These are phyloP conservation scores for Ochromonas danica DNA, from an alignment of 108 stramenopile species.

Conservation along the genomic window DNA sequence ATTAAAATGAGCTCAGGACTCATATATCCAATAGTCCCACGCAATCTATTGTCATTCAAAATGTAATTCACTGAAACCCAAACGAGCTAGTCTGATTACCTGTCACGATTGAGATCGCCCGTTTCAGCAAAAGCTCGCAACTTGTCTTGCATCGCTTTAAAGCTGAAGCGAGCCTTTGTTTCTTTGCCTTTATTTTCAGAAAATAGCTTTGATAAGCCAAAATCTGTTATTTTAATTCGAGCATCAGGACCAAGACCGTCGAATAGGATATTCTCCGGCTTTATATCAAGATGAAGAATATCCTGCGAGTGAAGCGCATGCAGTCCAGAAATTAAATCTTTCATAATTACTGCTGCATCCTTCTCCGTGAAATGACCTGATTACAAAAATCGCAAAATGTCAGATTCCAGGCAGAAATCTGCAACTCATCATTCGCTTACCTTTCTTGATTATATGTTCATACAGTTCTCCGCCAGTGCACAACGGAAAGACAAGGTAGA, in stretches of 20 bases:
- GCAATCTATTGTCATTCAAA: conserved; percentile 13
- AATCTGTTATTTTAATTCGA: conserved; percentile 36
- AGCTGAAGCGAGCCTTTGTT: not conserved
- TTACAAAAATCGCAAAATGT: too few species aligned
- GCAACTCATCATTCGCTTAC: too few species aligned
- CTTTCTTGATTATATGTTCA: conserved; percentile 63
- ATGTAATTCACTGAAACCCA: not conserved
- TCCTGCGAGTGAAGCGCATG: conserved; percentile 37
- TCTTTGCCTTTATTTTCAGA: not conserved
- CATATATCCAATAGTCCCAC: conserved; percentile 44
- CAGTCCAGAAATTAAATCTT: conserved; percentile 23
- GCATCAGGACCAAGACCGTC: conserved; percentile 11
- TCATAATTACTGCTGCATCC: conserved; percentile 33
- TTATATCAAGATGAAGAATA: conserved; percentile 42
- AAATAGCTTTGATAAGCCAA: conserved; percentile 36
- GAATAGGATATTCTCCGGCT: conserved; percentile 41
- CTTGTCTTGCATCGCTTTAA: not conserved
- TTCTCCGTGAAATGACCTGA: conserved; percentile 35
- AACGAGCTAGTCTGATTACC: conserved; percentile 22
- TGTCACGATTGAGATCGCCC: not conserved
- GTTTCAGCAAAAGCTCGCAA: not conserved
- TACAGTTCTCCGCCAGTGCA: conserved; percentile 95
- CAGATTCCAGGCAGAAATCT: too few species aligned
- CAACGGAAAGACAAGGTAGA: conserved; percentile 78
- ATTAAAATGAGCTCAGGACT: conserved; percentile 35